A percentile compares a stretch with the other conserved stretches of the same genome.
Evolutionary conservation across 352 stramenopile genomes (phyloP).

Genomic region (Pythium utonaiense): DNA sequence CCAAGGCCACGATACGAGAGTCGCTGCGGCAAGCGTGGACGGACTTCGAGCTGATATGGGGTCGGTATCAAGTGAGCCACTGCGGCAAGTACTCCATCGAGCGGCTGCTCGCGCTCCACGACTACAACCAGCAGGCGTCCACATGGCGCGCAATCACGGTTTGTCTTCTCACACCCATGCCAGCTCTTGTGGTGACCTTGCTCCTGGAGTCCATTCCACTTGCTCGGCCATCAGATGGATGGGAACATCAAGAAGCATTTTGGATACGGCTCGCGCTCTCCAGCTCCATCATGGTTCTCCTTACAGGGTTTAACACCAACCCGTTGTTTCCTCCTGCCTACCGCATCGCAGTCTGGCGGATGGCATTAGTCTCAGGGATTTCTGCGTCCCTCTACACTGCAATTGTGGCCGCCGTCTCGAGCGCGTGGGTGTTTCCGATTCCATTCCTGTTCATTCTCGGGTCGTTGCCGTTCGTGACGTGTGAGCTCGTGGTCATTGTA

Average conservation of each 20-base stretch:
- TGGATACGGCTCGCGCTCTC: slow-evolving; percentile 1
- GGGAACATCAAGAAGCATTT: not conserved
- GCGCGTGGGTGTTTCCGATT: slow-evolving; percentile 6
- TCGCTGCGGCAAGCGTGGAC: not conserved
- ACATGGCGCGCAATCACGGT: not conserved
- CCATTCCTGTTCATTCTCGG: slow-evolving; percentile 10
- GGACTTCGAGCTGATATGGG: not conserved
- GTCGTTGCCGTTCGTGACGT: not conserved
- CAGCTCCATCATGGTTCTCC: not conserved
- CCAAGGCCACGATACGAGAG: not conserved
- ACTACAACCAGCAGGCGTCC: slow-evolving; percentile 5
- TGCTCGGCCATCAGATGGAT: not conserved
- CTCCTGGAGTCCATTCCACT: slow-evolving; percentile 7
- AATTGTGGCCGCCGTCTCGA: not conserved
- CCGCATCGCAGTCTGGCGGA: not conserved
- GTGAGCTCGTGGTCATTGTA: not conserved
- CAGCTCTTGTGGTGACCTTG: not conserved
- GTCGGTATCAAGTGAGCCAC: not conserved
- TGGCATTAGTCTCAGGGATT: not conserved
- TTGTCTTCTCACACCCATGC: slow-evolving; percentile 2
- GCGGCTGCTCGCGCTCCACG: slow-evolving; percentile 4
- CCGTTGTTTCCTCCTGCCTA: not conserved
- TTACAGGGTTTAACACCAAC: not conserved
- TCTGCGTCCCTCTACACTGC: not conserved
- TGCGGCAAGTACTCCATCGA: slow-evolving; percentile 7